Evolutionary conservation across 1,284 basidiomycete species (phyloP), one percentile per base, ranked within the genome.

Genomic region (Ustilago nuda): DNA sequence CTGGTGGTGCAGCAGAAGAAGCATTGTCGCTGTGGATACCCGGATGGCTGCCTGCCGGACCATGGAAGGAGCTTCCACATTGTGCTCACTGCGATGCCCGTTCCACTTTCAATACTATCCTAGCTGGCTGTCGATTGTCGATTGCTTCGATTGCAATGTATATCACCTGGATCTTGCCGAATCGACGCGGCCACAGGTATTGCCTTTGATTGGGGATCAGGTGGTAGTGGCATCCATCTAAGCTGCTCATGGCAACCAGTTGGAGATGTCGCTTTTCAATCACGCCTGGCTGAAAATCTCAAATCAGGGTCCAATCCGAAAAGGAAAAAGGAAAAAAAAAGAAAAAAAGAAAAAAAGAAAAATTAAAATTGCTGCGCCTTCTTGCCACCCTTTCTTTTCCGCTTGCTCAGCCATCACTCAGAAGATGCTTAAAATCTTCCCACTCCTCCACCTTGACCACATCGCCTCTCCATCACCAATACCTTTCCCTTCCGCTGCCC

Each of bases 1-100:
- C 79, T 80, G 13, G 53, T 61, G 45, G 63, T 69, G 50, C 67
- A 60, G 57, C 81, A 82, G 62, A 76, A 82, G 72, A 80, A 79
- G 74, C 81, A 82, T 52, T 70, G 50, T 23, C 63, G 60, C 36
- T 67, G 66, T 19, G 75, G 71, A 41, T 77, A 77, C 56, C 69
- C 69, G 41, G 69, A 59, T 41, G 56, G 64, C 32, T 56, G 56
- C 23, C 60, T 63, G 39, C 52, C 56, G 13, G 63, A 56, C 69
- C 69, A 66, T 1, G 64, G 55, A 5, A 59, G 53, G 46, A 60
- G 39, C 33, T 60, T 66, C 64, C 64, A 66, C 69, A 72, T 71
- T 19, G 17, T 5, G 36, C 19, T 23, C 12, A 27, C 23, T 27
- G 3, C 23, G 23, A 27, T 27, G 23, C 23, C 23, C 23, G 23